phyloP scores from a whole-genome alignment of 1,139 yeast species.

The Schizosaccharomyces versatilis region DNA sequence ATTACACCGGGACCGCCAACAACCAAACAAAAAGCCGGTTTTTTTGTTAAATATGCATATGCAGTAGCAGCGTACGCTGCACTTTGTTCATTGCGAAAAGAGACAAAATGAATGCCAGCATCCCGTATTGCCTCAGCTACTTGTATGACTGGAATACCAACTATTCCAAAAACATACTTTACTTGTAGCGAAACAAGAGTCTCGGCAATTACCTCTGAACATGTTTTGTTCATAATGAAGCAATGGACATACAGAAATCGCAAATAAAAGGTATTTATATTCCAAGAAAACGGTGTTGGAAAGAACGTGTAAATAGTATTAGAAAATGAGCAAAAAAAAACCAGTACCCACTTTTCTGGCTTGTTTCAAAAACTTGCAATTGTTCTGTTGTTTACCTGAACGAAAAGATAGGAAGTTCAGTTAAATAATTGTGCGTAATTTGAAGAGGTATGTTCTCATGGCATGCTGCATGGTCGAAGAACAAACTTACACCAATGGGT shows the following conservation, averaged over 20 bases:
- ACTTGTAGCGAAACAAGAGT: conserved; percentile 29
- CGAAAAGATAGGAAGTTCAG: no score
- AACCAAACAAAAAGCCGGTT: conserved; percentile 40
- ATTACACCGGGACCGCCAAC: conserved; percentile 55
- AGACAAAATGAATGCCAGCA: conserved; percentile 30
- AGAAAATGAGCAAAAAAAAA: no score
- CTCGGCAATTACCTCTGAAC: conserved; percentile 27
- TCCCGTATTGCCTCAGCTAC: conserved; percentile 30
- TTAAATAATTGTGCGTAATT: no score
- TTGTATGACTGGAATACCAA: conserved; percentile 49
- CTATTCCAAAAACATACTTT: conserved; percentile 37
- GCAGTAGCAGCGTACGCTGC: conserved; percentile 52
- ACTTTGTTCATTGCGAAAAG: conserved; percentile 45
- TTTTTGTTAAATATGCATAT: conserved; percentile 38
- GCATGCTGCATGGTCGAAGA: no score
- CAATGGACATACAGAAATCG: neutral
- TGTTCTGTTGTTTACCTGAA: no score
- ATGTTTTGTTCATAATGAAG: conserved; percentile 13
- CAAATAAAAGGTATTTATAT: neutral
- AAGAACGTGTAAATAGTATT: no score
- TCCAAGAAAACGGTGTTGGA: neutral
- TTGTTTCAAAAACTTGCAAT: no score
- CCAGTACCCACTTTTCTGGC: no score
- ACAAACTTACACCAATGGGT: no score
- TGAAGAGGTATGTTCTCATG: no score